Evolutionary conservation across 495 filamentous ascomycete species (phyloP).

Genomic region (Hypoxylon cercidicola): DNA sequence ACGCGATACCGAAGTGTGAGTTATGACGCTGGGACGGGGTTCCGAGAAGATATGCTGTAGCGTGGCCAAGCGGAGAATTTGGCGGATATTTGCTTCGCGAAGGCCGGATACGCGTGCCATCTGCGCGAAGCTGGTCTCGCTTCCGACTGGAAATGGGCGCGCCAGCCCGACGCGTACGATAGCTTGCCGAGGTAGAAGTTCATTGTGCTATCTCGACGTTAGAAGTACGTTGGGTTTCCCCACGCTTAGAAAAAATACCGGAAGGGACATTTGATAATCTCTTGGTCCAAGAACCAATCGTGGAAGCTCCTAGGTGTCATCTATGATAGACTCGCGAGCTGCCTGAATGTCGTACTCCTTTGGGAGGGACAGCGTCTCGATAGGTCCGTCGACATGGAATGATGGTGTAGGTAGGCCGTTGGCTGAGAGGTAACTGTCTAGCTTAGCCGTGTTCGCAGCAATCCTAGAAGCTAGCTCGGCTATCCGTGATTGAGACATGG

Average conservation of each 20-base stretch:
- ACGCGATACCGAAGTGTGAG: constrained; percentile 51
- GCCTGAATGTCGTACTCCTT: constrained; percentile 17
- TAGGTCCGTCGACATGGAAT: constrained; percentile 22
- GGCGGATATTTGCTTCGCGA: constrained; percentile 43
- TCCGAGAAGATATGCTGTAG: constrained; percentile 57
- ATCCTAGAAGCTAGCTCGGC: constrained; percentile 17
- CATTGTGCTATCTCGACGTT: background rate
- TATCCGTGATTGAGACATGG: constrained; percentile 12
- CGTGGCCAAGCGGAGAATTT: constrained; percentile 57
- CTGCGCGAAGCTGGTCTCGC: constrained; percentile 43
- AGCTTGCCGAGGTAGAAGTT: constrained; percentile 1
- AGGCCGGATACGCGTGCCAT: constrained; percentile 39
- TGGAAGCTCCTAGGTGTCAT: constrained; percentile 4
- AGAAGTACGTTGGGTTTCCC: background rate
- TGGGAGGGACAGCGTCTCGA: constrained; percentile 1
- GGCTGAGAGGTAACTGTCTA: constrained; percentile 1
- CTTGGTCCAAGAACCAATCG: too few species aligned
- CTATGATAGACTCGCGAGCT: constrained; percentile 15
- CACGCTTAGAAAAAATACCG: background rate
- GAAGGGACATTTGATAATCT: too few species aligned
- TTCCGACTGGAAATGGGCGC: constrained; percentile 44
- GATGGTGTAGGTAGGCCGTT: constrained; percentile 17
- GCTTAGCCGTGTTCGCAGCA: constrained; percentile 5
- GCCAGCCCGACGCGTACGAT: constrained; percentile 22
- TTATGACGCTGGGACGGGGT: constrained; percentile 49